Evolutionary conservation across 2,329 filamentous ascomycete genomes (phyloP), one percentile per base, ranked within the genome.

Genomic region (Penicillium janthinellum): DNA sequence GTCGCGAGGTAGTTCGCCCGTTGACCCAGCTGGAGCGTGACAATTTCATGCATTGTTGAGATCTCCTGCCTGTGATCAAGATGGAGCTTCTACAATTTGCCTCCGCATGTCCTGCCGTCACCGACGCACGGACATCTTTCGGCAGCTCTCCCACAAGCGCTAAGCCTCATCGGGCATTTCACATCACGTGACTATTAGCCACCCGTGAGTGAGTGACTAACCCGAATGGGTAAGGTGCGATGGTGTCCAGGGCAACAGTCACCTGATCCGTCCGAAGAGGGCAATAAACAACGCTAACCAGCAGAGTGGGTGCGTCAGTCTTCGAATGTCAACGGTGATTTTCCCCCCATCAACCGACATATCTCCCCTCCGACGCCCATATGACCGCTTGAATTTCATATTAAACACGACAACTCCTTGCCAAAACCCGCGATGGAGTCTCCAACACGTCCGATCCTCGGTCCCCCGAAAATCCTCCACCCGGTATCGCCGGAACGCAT

Each of bases 21-120:
- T 74, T 96, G 90, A 45, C 95, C 95, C 61, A 98, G 87, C 82
- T 99, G 95, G 48, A 99, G 82, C 0, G 94, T 97, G 62, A 99
- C 83, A 62, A 98, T 92, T 78, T 99, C 95, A 78, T 93, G 92
- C 95, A 99, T 98, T 65, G 54, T 51, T 35, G 55, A 20, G 52
- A 54, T 39, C 31, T 47, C 34, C 44, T 31, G 52, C 53, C 47
- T 54, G 34, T 52, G 12, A 57, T 53, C 28, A 20, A 35, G n/a
- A 38, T n/a, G 17, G n/a, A 17, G 61, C 56, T 57, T 25, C 58
- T 52, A 31, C 48, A 57, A 47, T 55, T 37, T 6, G 52, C 41
- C 39, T 34, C 14, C 41, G 31, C 54, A 49, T 20, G 44, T 28
- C 35, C 28, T 5, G 28, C 28, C 54, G 11, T 44, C 45, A 25